phyloP scores from a whole-genome alignment of 306 rosid genomes.

The Geum urbanum region DNA sequence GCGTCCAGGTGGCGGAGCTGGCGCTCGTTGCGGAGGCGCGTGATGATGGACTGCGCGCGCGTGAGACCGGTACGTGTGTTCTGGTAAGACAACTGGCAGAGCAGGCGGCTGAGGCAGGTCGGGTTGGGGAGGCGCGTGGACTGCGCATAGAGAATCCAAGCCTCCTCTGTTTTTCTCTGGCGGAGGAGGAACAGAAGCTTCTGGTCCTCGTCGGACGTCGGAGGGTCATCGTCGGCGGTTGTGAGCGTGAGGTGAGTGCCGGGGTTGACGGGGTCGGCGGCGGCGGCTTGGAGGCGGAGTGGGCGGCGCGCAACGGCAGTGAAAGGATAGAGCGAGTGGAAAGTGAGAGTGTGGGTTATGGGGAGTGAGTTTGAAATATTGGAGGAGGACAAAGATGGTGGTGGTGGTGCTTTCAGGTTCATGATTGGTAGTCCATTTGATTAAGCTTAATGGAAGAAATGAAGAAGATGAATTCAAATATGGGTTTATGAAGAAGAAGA shows the following conservation, averaged over 20 bases:
- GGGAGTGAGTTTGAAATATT: constrained; percentile 18
- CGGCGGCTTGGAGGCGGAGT: constrained; percentile 22
- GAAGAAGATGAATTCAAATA: background rate
- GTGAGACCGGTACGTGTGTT: constrained; percentile 49
- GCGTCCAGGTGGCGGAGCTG: constrained; percentile 94
- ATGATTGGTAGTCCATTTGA: constrained; percentile 53
- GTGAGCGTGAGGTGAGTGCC: constrained; percentile 30
- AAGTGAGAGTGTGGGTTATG: constrained; percentile 20
- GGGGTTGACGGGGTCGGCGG: constrained; percentile 39
- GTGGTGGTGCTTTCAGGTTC: constrained; percentile 41
- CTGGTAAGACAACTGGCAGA: constrained; percentile 65
- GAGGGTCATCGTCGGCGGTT: constrained; percentile 10
- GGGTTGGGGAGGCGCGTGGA: constrained; percentile 57
- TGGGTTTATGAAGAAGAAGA: background rate
- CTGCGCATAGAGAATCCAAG: constrained; percentile 62
- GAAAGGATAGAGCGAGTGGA: constrained; percentile 25
- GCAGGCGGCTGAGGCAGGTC: constrained; percentile 80
- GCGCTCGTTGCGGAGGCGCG: constrained; percentile 86
- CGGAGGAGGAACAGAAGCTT: constrained; percentile 61
- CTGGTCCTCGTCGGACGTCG: constrained; percentile 39
- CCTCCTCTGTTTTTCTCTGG: constrained; percentile 76
- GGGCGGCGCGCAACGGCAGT: constrained; percentile 14
- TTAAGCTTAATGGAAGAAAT: background rate
- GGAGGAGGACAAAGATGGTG: constrained; percentile 24
- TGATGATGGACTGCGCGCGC: constrained; percentile 85